phyloP scores from a whole-genome alignment of 176 grass and related monocot genomes.

The Oryza glumipatula region DNA sequence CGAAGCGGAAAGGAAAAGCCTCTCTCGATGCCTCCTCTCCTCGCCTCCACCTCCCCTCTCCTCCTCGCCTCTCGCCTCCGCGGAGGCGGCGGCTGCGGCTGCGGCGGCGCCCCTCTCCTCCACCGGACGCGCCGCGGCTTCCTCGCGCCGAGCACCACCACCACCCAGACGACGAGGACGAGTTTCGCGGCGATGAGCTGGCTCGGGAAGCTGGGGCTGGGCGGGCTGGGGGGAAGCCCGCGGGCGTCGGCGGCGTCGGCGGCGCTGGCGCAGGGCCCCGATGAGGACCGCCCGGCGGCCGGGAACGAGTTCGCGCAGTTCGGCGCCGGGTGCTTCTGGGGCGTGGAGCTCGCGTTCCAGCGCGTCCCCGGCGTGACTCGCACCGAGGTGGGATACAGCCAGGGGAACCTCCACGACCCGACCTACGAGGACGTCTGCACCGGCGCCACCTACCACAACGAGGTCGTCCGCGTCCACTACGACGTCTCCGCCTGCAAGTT shows the following conservation, averaged over 20 bases:
- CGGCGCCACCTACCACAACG: constrained; percentile 78
- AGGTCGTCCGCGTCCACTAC: constrained; percentile 95
- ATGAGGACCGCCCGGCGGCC: constrained; percentile 78
- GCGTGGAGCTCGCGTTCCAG: constrained; percentile 95
- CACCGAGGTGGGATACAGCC: constrained; percentile 94
- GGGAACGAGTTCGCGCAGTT: constrained; percentile 90
- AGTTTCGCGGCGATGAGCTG: constrained; percentile 75
- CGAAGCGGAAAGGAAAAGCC: constrained; percentile 18
- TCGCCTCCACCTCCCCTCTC: constrained; percentile 32
- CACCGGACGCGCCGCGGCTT: constrained; percentile 2
- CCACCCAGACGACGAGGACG: not conserved
- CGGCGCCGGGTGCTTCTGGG: constrained; percentile 97
- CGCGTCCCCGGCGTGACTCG: constrained; percentile 80
- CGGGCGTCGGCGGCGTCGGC: constrained; percentile 72
- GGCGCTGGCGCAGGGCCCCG: constrained; percentile 84
- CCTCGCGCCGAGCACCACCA: constrained; percentile 33
- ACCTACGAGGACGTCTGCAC: constrained; percentile 95
- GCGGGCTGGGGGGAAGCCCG: constrained; percentile 57
- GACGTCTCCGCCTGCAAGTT: constrained; percentile 74
- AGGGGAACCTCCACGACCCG: constrained; percentile 83
- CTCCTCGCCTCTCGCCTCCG: constrained; percentile 38
- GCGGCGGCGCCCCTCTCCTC: constrained; percentile 7
- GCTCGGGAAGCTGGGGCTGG: constrained; percentile 95
- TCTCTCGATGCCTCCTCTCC: constrained; percentile 64
- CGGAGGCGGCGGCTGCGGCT: constrained; percentile 26